Base-by-base conservation (phyloP, 1,284 basidiomycete genomes). In the Naganishia sp. region DNA sequence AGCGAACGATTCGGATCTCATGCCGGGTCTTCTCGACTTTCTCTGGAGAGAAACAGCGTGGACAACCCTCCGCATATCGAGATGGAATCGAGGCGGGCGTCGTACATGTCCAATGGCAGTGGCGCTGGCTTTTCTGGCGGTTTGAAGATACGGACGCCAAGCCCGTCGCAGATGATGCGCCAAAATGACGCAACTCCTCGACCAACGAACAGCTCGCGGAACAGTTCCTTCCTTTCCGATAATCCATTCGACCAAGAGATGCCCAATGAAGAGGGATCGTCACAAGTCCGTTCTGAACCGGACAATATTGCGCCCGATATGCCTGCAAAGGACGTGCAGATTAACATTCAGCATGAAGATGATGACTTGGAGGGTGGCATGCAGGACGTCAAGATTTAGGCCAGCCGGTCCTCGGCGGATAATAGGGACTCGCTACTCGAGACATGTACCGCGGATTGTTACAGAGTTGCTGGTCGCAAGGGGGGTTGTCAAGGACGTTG, bases 1-100 rank as follows among this genome's bases (percentile, higher is more conserved):
- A 61, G 51, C 18, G 66, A 67, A 18, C 52, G 54, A 11, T 67
- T 67, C 18, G 66, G 66, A 18, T 51, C 58, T 1, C n/a, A 51
- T 2, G 47, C 21, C 6, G 58, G 58, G 23, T 46, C 58, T 7
- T 61, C 58, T 10, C 58, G 58, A 5, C 41, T 28, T 23, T 61
- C 58, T 4, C 23, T 51, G 21, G 58, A 61, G 39, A 47, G 58
- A 3, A 61, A 32, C 21, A 51, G 58, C 23, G 25, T 49, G 23
- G 58, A 61, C n/a, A 15, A 23, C 23, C 35, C 35, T 39, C 58
- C 58, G 39, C 58, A 50, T 7, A 50, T 61, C 18, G 49, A 47
- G 11, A 51, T 51, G 35, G 35, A 23, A 13, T 51, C 47, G 21
- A 32, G 58, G 21, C 58, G 58, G 23, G 28, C 58, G 17, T 61